Evolutionary conservation across 140 eudicot species (phyloP).

Genomic region (Oenanthe javanica): DNA sequence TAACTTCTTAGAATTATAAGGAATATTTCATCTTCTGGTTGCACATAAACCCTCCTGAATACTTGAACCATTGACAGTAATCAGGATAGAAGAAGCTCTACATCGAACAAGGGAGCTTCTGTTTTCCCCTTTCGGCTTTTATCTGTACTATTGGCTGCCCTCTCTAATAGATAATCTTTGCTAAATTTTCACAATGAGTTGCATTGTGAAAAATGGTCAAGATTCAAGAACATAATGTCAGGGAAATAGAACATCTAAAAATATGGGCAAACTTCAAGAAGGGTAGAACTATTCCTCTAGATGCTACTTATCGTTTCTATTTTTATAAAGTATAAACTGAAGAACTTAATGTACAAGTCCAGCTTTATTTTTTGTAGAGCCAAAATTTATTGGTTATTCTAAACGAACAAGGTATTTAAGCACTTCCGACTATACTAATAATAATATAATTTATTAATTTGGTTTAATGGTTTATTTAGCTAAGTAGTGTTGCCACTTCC

Average conservation of each 20-base stretch:
- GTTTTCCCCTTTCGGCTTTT: not conserved
- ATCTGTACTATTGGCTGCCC: not conserved
- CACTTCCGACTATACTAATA: not conserved
- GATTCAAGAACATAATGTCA: not conserved
- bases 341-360: not conserved
- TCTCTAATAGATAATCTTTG: not conserved
- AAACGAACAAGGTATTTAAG: not conserved
- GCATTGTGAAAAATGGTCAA: not conserved
- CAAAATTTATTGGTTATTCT: not conserved
- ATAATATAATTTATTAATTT: not conserved
- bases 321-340: not conserved
- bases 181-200: not conserved
- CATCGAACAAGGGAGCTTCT: not conserved
- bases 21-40: not conserved
- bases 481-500: not conserved
- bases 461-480: not conserved
- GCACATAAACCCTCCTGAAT: not conserved
- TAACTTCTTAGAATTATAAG: not conserved
- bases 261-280: not conserved
- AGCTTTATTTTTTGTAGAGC: not conserved
- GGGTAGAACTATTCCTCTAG: not conserved
- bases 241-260: not conserved
- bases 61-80: not conserved
- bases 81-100: not conserved
- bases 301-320: not conserved